These are phyloP conservation scores for Tinospora cordifolia DNA, from an alignment of 164 flowering plant genomes.

Conservation along the genomic window DNA sequence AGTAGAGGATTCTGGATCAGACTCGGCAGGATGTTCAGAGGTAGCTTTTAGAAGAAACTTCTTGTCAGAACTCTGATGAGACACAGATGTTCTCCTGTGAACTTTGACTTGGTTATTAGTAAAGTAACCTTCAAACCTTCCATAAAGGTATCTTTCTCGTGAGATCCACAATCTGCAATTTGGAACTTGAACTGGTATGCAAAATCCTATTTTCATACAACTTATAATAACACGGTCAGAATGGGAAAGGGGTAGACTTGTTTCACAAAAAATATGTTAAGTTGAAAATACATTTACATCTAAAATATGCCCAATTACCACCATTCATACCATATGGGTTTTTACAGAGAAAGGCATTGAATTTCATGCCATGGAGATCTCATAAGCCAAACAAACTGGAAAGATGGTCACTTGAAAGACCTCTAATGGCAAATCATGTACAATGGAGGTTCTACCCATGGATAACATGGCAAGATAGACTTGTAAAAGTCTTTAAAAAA, in stretches of 20 bases:
- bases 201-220: conserved; percentile 16
- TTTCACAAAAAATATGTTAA: background rate
- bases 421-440: too few relatives aligned
- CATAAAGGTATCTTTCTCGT: conserved; percentile 11
- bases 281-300: too few relatives aligned
- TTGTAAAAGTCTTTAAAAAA: too few relatives aligned
- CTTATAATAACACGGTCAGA: conserved; percentile 6
- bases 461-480: too few relatives aligned
- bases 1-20: conserved; percentile 43
- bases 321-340: too few relatives aligned
- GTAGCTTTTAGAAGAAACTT: conserved; percentile 35
- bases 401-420: too few relatives aligned
- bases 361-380: too few relatives aligned
- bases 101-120: conserved; percentile 14
- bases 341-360: too few relatives aligned
- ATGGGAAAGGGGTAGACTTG: background rate
- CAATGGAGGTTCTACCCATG: too few relatives aligned
- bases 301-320: too few relatives aligned
- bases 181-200: conserved; percentile 21
- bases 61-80: conserved; percentile 15
- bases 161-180: conserved; percentile 20
- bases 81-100: conserved; percentile 6
- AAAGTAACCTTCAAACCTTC: conserved; percentile 20
- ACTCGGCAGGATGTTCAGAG: conserved; percentile 45
- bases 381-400: too few relatives aligned